A percentile compares a stretch with the other conserved stretches of the same genome.
Evolutionary conservation across 202 grass and related monocot genomes (phyloP).

Genomic region (Elaeis oleifera): DNA sequence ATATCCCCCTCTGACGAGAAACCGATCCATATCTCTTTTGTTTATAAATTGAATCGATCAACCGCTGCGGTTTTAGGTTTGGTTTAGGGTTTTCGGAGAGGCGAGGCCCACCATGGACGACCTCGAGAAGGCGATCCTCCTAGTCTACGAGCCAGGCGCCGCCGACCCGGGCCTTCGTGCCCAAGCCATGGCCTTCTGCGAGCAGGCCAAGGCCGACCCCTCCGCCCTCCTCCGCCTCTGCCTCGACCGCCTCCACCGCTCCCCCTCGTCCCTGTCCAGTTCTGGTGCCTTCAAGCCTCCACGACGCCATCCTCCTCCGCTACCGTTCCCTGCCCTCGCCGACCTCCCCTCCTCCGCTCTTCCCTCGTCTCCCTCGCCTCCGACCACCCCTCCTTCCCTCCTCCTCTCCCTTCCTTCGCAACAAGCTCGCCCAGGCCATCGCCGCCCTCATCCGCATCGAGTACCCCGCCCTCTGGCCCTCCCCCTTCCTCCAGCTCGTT

Average conservation of each 20-base stretch:
- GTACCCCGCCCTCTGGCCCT: constrained; percentile 54
- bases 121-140: constrained; percentile 81
- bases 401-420: constrained; percentile 61
- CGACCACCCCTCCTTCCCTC: constrained; percentile 32
- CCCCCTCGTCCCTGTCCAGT: constrained; percentile 60
- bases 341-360: constrained; percentile 60
- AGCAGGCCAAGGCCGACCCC: constrained; percentile 46
- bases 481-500: constrained; percentile 55
- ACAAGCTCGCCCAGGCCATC: constrained; percentile 86
- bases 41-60: too few relatives aligned
- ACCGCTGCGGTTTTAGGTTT: too few relatives aligned
- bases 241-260: constrained; percentile 62
- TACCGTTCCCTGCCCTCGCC: constrained; percentile 32
- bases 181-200: constrained; percentile 72
- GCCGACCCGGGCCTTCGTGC: constrained; percentile 47
- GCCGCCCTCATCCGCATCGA: constrained; percentile 73
- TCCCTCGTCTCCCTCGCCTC: constrained; percentile 59
- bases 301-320: constrained; percentile 51
- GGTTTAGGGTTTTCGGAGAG: too few relatives aligned
- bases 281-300: constrained; percentile 93
- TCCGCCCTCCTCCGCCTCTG: constrained; percentile 68
- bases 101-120: constrained; percentile 65
- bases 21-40: too few relatives aligned
- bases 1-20: too few relatives aligned
- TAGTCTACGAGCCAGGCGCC: constrained; percentile 45